Conservation (phyloP, 331 rosid species). For the Acacia pycnantha region DNA sequence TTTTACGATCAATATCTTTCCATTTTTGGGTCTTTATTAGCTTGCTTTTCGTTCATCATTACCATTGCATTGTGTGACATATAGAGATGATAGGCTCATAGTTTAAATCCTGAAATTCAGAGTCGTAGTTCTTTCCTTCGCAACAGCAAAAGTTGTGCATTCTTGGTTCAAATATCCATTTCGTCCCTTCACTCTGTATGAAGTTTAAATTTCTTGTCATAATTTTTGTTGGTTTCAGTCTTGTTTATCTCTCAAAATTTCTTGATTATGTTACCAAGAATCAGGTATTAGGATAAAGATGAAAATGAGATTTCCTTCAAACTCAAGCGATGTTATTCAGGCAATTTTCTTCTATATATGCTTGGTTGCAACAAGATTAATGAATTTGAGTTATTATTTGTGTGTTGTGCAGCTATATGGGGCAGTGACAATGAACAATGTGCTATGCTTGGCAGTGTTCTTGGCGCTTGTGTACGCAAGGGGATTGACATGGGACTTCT, state of each 20-base stretch:
- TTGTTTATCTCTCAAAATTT: not conserved
- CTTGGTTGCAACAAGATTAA: not conserved
- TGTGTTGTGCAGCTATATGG: slow-evolving; percentile 76
- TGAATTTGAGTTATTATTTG: not conserved
- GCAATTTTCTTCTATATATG: not conserved
- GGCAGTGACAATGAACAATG: slow-evolving; percentile 89
- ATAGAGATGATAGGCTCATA: not conserved
- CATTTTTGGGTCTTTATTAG: too few relatives aligned
- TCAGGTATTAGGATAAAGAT: not conserved
- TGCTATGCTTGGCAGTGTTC: slow-evolving; percentile 87
- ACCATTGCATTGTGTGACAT: not conserved
- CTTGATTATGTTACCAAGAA: not conserved
- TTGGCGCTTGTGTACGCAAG: slow-evolving; percentile 80
- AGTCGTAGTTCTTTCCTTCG: not conserved
- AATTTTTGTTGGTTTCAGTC: not conserved
- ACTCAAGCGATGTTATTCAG: not conserved
- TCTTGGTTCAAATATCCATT: too few relatives aligned
- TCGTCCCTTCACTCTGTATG: too few relatives aligned
- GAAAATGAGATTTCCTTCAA: not conserved
- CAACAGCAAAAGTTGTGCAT: not conserved
- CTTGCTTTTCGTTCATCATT: not conserved
- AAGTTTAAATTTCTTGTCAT: not conserved
- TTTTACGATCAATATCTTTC: not conserved
- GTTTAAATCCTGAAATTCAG: not conserved
- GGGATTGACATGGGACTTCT: slow-evolving; percentile 92